These are phyloP conservation scores for Cyclostephanos tholiformis DNA, from an alignment of 108 stramenopile species.

Conservation along the genomic window DNA sequence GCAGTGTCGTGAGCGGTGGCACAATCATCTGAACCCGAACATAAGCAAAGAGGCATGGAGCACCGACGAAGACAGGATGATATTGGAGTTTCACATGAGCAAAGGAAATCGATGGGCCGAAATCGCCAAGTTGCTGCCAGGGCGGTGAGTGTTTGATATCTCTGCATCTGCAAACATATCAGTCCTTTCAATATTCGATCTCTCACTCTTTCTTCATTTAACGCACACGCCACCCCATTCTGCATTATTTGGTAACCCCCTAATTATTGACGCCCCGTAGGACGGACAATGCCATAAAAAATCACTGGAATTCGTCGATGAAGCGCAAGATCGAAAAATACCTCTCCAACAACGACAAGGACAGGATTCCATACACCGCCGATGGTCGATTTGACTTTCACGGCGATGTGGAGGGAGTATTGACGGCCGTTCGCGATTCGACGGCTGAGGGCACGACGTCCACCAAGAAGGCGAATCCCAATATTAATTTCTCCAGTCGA, in stretches of 20 bases:
- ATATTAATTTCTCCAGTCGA: background rate
- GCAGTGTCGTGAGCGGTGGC: slow-evolving; percentile 99
- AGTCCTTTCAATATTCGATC: background rate
- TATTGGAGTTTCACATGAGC: slow-evolving; percentile 73
- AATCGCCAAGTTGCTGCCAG: slow-evolving; percentile 86
- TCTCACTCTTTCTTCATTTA: slow-evolving; percentile 1
- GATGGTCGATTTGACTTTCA: slow-evolving; percentile 88
- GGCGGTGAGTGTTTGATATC: slow-evolving; percentile 45
- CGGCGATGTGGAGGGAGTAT: slow-evolving; percentile 83
- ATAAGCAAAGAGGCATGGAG: slow-evolving; percentile 91
- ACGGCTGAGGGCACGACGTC: slow-evolving; percentile 9
- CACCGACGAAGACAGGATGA: slow-evolving; percentile 85
- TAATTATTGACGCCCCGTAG: slow-evolving; percentile 17
- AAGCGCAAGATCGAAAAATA: slow-evolving; percentile 88
- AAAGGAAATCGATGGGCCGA: slow-evolving; percentile 95
- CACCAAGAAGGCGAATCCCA: slow-evolving; percentile 6
- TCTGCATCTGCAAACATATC: background rate
- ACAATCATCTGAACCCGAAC: slow-evolving; percentile 96
- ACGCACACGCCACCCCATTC: background rate
- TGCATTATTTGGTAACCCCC: slow-evolving; percentile 23
- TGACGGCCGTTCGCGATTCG: slow-evolving; percentile 72
- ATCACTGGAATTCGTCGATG: slow-evolving; percentile 96
- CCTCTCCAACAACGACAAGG: slow-evolving; percentile 55
- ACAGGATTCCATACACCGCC: slow-evolving; percentile 47
- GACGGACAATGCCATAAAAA: slow-evolving; percentile 98